A percentile compares a stretch with the other conserved stretches of the same genome.
phyloP scores from a whole-genome alignment of 305 asterid genomes.

The Solanum hybrid region DNA sequence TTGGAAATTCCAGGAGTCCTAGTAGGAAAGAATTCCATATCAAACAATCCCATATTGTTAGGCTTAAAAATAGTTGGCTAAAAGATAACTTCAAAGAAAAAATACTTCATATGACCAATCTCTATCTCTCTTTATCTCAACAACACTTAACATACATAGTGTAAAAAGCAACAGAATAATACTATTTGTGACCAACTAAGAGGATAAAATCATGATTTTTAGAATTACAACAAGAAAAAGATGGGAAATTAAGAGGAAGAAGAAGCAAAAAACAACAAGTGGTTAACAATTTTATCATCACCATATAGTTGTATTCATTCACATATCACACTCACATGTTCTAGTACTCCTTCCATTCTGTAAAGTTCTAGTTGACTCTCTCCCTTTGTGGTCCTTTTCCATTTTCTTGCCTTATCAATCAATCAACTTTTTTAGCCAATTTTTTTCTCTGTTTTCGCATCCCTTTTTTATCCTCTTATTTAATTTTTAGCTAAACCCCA shows the following conservation, averaged over 20 bases:
- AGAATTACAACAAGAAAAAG: conserved; percentile 16
- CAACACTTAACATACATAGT: neutral
- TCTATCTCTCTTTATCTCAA: conserved; percentile 27
- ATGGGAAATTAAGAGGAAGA: conserved; percentile 5
- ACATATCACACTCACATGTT: conserved; percentile 45
- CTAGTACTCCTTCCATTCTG: conserved; percentile 28
- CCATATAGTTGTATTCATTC: conserved; percentile 22
- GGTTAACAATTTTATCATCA: conserved; percentile 26
- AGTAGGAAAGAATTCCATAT: conserved; percentile 10
- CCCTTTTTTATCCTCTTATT: neutral
- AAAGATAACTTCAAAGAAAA: conserved; percentile 28
- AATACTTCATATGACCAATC: conserved; percentile 44
- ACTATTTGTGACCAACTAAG: conserved; percentile 20
- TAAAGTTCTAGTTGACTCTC: conserved; percentile 65
- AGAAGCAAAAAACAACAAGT: conserved; percentile 12
- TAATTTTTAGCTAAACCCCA: neutral
- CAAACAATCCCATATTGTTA: conserved; percentile 22
- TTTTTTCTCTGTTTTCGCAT: neutral
- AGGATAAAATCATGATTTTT: conserved; percentile 36
- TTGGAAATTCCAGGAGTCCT: neutral
- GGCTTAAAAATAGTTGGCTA: conserved; percentile 21
- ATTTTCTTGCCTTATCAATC: conserved; percentile 59
- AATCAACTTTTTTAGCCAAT: conserved; percentile 7
- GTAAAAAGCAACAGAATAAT: conserved; percentile 18
- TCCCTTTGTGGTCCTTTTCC: conserved; percentile 36